These are phyloP conservation scores for Rhododendron vialii DNA, from an alignment of 148 eudicot species.

Conservation along the genomic window DNA sequence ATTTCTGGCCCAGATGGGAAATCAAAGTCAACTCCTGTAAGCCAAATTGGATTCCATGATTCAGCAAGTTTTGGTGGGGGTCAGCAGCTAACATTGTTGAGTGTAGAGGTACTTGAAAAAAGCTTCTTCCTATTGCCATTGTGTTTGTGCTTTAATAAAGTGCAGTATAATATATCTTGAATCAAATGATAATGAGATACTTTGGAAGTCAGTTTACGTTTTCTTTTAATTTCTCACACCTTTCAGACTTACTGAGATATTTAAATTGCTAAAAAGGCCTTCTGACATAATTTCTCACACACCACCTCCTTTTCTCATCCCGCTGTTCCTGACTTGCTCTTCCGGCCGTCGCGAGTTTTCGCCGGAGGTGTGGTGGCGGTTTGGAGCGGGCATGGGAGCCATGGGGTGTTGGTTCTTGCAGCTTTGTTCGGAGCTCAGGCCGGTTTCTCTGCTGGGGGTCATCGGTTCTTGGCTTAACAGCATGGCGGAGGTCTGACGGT, in stretches of 20 bases:
- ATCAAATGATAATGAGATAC: background rate
- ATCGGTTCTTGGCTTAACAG: too few relatives aligned
- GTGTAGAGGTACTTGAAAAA: slow-evolving; percentile 61
- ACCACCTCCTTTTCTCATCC: too few relatives aligned
- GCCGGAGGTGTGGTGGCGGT: too few relatives aligned
- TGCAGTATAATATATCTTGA: background rate
- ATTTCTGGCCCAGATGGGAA: slow-evolving; percentile 79
- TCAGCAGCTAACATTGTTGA: slow-evolving; percentile 81
- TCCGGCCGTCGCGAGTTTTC: too few relatives aligned
- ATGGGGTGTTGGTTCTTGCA: too few relatives aligned
- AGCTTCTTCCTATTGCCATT: slow-evolving; percentile 4
- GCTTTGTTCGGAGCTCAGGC: too few relatives aligned
- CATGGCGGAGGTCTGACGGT: too few relatives aligned
- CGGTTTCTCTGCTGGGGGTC: too few relatives aligned
- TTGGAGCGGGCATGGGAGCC: too few relatives aligned
- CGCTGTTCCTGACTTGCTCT: too few relatives aligned
- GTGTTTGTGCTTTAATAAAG: background rate
- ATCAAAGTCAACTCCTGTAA: slow-evolving; percentile 68
- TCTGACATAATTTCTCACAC: background rate
- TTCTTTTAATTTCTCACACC: background rate
- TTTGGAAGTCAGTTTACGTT: background rate
- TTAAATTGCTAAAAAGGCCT: background rate
- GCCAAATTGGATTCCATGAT: slow-evolving; percentile 92
- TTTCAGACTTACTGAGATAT: background rate
- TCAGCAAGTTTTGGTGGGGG: slow-evolving; percentile 89